Percentiles rank a stretch among this genome's conserved stretches.
Conservation (phyloP, 768 basidiomycete genomes). For the Rubroboletus pulcherrimus region DNA sequence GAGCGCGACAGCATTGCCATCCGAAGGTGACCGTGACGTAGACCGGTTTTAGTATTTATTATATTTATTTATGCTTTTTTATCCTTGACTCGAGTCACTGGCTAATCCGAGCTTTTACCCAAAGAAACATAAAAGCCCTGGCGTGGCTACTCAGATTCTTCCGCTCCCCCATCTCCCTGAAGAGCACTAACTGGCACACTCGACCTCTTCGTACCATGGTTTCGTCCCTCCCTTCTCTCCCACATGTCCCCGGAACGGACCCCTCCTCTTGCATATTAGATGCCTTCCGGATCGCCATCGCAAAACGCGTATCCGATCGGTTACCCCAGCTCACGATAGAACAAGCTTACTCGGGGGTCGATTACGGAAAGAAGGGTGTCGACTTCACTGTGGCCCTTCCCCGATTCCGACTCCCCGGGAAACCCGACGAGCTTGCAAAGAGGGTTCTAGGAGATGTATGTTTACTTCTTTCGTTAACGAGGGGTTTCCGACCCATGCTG, state of each 20-base stretch:
- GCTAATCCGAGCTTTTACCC: neutral
- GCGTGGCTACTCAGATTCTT: conserved; percentile 5
- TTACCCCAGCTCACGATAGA: conserved; percentile 65
- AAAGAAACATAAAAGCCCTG: neutral
- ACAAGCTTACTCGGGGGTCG: conserved; percentile 79
- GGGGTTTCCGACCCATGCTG: neutral
- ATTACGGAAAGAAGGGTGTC: conserved; percentile 89
- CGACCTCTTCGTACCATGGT: conserved; percentile 24
- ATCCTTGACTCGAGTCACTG: neutral
- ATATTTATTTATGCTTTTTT: neutral
- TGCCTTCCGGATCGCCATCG: conserved; percentile 78
- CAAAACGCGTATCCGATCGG: conserved; percentile 62
- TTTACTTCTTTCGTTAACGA: neutral
- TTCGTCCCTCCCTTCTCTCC: conserved; percentile 37
- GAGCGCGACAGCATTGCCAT: conserved; percentile 22
- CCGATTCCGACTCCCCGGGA: conserved; percentile 83
- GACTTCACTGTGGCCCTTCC: conserved; percentile 92
- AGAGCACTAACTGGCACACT: neutral
- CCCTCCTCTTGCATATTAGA: conserved; percentile 68
- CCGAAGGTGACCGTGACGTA: neutral
- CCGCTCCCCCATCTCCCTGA: neutral
- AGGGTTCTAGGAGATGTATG: conserved; percentile 72
- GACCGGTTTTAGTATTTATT: neutral
- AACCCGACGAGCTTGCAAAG: conserved; percentile 72
- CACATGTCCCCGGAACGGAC: conserved; percentile 47